Evolutionary conservation across 2,329 filamentous ascomycete genomes (phyloP).

Genomic region (Cryphonectria carpinicola): DNA sequence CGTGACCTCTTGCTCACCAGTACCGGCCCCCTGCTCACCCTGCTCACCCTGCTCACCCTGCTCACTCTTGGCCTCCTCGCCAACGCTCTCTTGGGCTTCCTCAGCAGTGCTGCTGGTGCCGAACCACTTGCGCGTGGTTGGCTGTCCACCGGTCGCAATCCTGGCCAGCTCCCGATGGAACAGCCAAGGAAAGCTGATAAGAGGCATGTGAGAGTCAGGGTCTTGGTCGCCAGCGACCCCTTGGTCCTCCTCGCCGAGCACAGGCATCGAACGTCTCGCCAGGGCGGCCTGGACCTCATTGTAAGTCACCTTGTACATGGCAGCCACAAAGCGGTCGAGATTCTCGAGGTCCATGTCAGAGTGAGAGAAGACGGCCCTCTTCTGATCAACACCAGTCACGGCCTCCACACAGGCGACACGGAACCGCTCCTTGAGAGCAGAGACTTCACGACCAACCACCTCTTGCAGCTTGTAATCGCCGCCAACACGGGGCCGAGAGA

Average conservation of each 20-base stretch:
- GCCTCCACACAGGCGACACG: conserved; percentile 66
- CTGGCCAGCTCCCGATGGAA: conserved; percentile 73
- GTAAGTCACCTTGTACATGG: conserved; percentile 85
- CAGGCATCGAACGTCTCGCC: conserved; percentile 41
- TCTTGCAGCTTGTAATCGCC: conserved; percentile 88
- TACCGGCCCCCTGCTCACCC: no score
- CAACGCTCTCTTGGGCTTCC: neutral
- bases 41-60: no score
- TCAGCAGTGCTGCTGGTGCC: neutral
- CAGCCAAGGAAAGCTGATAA: conserved; percentile 95
- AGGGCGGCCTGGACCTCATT: conserved; percentile 67
- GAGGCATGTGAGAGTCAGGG: conserved; percentile 61
- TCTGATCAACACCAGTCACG: conserved; percentile 41
- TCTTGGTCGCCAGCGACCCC: conserved; percentile 33
- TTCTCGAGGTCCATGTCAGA: conserved; percentile 52
- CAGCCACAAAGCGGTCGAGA: conserved; percentile 75
- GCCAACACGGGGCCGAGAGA: conserved; percentile 72
- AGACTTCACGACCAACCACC: conserved; percentile 72
- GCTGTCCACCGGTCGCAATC: conserved; percentile 57
- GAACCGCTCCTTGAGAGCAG: conserved; percentile 70
- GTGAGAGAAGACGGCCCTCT: conserved; percentile 48
- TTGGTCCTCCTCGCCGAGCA: conserved; percentile 36
- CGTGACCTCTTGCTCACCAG: neutral
- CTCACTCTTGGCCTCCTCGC: neutral
- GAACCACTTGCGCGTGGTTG: neutral